Evolutionary conservation across 768 basidiomycete species (phyloP).

Genomic region (Boletus tylopilopsis): DNA sequence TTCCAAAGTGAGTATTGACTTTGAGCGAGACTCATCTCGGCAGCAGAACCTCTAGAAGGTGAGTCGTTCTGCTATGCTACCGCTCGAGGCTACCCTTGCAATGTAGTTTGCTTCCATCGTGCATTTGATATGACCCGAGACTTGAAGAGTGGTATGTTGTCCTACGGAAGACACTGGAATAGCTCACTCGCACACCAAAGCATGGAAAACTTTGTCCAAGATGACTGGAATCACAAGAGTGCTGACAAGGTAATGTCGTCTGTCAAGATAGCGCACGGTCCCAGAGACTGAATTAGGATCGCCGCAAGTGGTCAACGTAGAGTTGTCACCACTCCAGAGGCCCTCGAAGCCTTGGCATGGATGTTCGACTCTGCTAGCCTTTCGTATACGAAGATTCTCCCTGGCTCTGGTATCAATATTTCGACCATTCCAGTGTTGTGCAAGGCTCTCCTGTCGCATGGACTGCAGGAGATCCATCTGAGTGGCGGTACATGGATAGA

Average conservation of each 20-base stretch:
- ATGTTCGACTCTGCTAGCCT: constrained; percentile 32
- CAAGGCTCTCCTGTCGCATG: constrained; percentile 47
- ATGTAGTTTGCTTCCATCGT: constrained; percentile 70
- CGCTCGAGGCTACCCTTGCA: background rate
- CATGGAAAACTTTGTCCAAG: constrained; percentile 41
- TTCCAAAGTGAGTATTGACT: background rate
- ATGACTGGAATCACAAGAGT: constrained; percentile 71
- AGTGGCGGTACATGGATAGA: constrained; percentile 68
- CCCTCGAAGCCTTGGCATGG: constrained; percentile 38
- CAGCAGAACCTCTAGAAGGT: constrained; percentile 65
- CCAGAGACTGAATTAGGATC: background rate
- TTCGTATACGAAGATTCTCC: constrained; percentile 44
- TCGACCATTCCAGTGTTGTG: constrained; percentile 50
- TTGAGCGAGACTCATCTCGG: constrained; percentile 47
- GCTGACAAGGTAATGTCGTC: constrained; percentile 61
- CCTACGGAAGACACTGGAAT: background rate
- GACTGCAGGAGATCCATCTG: constrained; percentile 67
- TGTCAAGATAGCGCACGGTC: background rate
- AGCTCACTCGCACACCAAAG: constrained; percentile 12
- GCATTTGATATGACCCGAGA: constrained; percentile 73
- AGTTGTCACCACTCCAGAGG: constrained; percentile 36
- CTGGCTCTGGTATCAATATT: constrained; percentile 73
- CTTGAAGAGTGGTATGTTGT: constrained; percentile 44
- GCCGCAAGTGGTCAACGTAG: constrained; percentile 49
- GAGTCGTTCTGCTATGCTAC: background rate